Percentiles rank a stretch among this genome's conserved stretches.
Conservation (phyloP, 2,329 filamentous ascomycete species). For the Talaromyces verruculosus region DNA sequence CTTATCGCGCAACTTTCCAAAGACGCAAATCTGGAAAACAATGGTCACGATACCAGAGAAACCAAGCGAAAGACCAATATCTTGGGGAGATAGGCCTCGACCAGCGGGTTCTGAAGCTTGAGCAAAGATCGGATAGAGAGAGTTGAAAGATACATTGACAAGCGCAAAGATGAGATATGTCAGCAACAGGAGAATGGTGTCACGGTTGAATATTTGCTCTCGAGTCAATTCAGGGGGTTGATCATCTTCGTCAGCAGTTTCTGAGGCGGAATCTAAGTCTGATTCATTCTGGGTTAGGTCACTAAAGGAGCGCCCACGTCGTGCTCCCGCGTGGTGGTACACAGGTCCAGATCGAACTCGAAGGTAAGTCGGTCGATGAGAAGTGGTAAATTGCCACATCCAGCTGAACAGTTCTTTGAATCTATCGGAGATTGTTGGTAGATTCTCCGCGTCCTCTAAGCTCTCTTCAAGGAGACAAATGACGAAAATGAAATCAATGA, state of each 20-base stretch:
- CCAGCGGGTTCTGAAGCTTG: conserved; percentile 73
- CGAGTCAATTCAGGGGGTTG: conserved; percentile 51
- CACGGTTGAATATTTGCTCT: conserved; percentile 69
- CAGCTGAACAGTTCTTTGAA: conserved; percentile 63
- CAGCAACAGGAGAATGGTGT: conserved; percentile 75
- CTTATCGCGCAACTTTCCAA: conserved; percentile 72
- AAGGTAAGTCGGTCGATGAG: conserved; percentile 60
- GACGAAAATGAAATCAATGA: conserved; percentile 70
- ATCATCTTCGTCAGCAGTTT: conserved; percentile 38
- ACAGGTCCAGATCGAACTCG: conserved; percentile 36
- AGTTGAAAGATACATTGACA: conserved; percentile 92
- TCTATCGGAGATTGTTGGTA: conserved; percentile 61
- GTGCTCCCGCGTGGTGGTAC: conserved; percentile 21
- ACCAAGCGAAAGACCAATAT: conserved; percentile 81
- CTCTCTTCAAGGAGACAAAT: conserved; percentile 86
- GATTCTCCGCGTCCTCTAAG: conserved; percentile 63
- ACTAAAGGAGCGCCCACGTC: conserved; percentile 15
- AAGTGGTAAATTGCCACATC: conserved; percentile 68
- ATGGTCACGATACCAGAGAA: conserved; percentile 85
- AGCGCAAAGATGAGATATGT: conserved; percentile 94
- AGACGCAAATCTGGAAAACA: conserved; percentile 82
- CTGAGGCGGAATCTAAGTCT: conserved; percentile 47
- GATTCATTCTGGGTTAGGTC: conserved; percentile 40
- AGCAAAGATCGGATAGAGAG: conserved; percentile 89
- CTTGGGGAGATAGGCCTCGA: conserved; percentile 69